phyloP scores from a whole-genome alignment of 2,329 filamentous ascomycete genomes.

The Tolypocladium guangdongense region DNA sequence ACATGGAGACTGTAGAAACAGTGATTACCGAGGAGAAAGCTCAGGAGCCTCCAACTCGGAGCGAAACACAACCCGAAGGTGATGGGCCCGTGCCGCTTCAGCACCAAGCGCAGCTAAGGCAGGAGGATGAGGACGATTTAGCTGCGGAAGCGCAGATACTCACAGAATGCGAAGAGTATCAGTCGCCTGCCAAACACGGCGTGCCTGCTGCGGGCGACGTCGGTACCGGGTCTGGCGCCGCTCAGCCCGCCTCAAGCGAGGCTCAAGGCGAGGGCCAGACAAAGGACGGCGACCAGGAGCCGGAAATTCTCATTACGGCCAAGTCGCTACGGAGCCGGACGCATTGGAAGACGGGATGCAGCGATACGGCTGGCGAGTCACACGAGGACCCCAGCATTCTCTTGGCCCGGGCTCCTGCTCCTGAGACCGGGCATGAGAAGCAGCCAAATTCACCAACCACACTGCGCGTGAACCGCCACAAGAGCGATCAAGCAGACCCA shows the following conservation, averaged over 20 bases:
- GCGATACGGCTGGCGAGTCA: slow-evolving; percentile 10
- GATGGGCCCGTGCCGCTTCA: not conserved
- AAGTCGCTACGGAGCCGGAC: slow-evolving; percentile 19
- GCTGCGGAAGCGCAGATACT: slow-evolving; percentile 13
- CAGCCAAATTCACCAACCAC: not conserved
- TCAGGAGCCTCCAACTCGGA: not conserved
- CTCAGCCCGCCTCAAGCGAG: not conserved
- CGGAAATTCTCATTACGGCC: slow-evolving; percentile 15
- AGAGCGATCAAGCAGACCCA: slow-evolving; percentile 13
- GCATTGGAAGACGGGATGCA: slow-evolving; percentile 12
- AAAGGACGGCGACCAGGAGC: slow-evolving; percentile 3
- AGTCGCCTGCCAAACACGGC: not conserved
- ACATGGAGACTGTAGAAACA: not conserved
- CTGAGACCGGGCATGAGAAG: not conserved
- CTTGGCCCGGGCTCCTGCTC: slow-evolving; percentile 11
- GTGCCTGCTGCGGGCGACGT: not conserved
- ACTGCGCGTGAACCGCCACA: slow-evolving; percentile 17
- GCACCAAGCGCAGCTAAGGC: not conserved
- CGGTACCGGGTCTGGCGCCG: not conserved
- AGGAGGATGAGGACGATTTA: not conserved
- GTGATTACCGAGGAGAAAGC: not conserved
- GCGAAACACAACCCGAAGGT: not conserved
- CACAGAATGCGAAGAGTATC: slow-evolving; percentile 7
- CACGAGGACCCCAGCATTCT: slow-evolving; percentile 17
- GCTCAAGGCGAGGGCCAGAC: slow-evolving; percentile 4